These are phyloP conservation scores for Theobroma cacao DNA, from an alignment of 345 rosid species.

Conservation along the genomic window DNA sequence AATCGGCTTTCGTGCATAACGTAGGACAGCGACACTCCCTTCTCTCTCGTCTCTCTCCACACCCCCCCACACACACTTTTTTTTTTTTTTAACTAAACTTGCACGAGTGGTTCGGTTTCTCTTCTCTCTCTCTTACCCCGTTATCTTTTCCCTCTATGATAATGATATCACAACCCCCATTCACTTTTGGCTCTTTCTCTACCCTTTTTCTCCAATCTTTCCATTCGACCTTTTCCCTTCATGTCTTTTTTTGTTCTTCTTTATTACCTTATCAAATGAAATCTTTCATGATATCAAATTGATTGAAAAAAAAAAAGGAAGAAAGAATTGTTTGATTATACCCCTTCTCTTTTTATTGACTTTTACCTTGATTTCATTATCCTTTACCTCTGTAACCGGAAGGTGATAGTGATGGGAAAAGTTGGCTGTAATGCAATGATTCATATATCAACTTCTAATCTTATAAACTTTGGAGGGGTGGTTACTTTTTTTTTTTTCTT, in stretches of 20 bases:
- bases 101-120: background rate
- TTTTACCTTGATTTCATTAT: slow-evolving; percentile 6
- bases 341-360: background rate
- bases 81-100: background rate
- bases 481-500: no score
- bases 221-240: background rate
- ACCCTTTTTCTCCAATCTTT: background rate
- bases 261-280: slow-evolving; percentile 6
- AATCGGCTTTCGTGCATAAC: slow-evolving; percentile 41
- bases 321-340: background rate
- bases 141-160: slow-evolving; percentile 3
- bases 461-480: background rate
- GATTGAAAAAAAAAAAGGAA: background rate
- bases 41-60: no score
- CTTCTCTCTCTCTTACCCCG: background rate
- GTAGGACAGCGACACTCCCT: slow-evolving; percentile 31
- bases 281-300: background rate
- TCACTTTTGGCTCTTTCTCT: background rate
- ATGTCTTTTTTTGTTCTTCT: background rate
- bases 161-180: slow-evolving; percentile 9
- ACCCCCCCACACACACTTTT: background rate
- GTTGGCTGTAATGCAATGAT: background rate
- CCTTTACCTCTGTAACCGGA: background rate
- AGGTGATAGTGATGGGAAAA: background rate
- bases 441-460: background rate